phyloP scores from a whole-genome alignment of 257 asterid species.

The Nicotiana obtusifolia region DNA sequence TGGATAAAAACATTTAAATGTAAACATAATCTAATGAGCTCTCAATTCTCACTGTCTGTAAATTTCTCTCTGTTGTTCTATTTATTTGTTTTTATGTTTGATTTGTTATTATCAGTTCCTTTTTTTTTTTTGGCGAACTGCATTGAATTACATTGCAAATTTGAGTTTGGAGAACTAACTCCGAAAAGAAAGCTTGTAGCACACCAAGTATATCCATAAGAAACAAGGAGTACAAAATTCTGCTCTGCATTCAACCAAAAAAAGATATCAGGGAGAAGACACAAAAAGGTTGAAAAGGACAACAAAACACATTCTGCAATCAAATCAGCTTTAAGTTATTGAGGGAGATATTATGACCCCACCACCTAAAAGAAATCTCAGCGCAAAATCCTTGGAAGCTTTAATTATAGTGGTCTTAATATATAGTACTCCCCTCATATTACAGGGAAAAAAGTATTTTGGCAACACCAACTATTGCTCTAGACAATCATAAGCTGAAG shows the following conservation, averaged over 20 bases:
- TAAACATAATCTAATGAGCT: no score
- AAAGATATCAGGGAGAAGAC: not conserved
- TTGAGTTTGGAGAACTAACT: no score
- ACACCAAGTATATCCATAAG: not conserved
- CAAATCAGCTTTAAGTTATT: not conserved
- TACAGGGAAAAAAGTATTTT: not conserved
- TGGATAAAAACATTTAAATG: no score
- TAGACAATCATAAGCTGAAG: not conserved
- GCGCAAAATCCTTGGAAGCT: not conserved
- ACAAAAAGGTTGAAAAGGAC: not conserved
- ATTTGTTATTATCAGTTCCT: no score
- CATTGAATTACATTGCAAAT: no score
- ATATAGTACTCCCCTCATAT: no score
- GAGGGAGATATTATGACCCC: constrained; percentile 1
- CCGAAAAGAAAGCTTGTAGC: no score
- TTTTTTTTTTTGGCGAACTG: no score
- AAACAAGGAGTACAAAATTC: not conserved
- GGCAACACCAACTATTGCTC: not conserved
- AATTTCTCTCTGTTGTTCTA: no score
- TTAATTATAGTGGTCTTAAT: not conserved
- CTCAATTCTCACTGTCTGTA: no score
- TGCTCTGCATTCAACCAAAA: not conserved
- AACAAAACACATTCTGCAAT: not conserved
- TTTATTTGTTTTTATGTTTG: no score
- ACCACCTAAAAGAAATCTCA: not conserved